Evolutionary conservation across 2,329 filamentous ascomycete genomes (phyloP).

Genomic region (Nothophoma quercina): DNA sequence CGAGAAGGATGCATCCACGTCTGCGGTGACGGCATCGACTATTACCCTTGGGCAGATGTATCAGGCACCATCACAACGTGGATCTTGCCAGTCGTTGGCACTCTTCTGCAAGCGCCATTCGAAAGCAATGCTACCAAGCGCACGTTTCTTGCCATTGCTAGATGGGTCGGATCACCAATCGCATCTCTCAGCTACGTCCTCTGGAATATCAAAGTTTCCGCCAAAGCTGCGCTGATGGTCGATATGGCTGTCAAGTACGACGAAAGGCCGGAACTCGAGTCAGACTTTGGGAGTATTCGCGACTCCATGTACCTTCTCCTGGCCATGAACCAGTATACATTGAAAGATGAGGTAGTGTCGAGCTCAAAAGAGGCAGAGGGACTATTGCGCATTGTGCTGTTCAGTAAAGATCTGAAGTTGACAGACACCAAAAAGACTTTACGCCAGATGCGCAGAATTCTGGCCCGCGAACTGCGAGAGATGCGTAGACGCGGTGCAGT

Average conservation of each 20-base stretch:
- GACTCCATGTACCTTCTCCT: conserved; percentile 57
- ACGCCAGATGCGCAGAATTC: conserved; percentile 42
- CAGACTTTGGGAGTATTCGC: conserved; percentile 49
- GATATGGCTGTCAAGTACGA: conserved; percentile 49
- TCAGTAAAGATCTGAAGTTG: conserved; percentile 49
- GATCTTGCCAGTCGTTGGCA: conserved; percentile 51
- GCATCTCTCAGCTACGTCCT: conserved; percentile 48
- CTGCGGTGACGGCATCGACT: conserved; percentile 42
- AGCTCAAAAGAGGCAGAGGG: conserved; percentile 47
- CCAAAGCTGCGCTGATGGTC: conserved; percentile 51
- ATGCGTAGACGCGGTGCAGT: conserved; percentile 52
- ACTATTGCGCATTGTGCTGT: conserved; percentile 51
- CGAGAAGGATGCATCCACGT: conserved; percentile 42
- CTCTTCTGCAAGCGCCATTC: conserved; percentile 52
- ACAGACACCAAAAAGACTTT: conserved; percentile 38
- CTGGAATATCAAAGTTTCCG: conserved; percentile 53
- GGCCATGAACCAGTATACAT: conserved; percentile 56
- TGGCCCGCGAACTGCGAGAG: conserved; percentile 52
- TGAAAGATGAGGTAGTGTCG: conserved; percentile 37
- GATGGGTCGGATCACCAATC: conserved; percentile 51
- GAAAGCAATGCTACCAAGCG: conserved; percentile 49
- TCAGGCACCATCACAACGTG: conserved; percentile 51
- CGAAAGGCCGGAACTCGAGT: conserved; percentile 33
- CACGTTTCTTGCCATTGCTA: conserved; percentile 47
- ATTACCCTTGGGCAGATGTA: conserved; percentile 44